Conservation (phyloP, 371 early-diverging fungal genomes). For the Actinomortierella wolfii region DNA sequence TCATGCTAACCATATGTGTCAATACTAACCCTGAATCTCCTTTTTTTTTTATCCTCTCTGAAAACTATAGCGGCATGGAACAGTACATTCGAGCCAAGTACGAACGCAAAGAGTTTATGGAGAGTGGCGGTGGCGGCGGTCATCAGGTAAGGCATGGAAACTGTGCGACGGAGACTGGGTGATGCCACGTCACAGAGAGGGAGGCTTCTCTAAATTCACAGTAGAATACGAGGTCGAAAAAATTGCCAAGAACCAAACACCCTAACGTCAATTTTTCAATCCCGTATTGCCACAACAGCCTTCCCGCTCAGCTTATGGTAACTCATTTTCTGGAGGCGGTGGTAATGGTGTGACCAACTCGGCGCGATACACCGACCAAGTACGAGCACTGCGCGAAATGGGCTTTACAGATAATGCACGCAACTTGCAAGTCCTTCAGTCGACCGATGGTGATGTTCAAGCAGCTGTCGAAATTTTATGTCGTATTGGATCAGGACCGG, state of each 20-base stretch:
- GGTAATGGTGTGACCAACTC: conserved; percentile 32
- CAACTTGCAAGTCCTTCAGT: conserved; percentile 64
- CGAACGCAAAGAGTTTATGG: conserved; percentile 80
- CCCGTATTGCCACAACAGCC: too few species aligned
- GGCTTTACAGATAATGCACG: conserved; percentile 72
- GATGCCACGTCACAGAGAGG: too few species aligned
- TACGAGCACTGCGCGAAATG: conserved; percentile 69
- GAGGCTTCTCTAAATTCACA: too few species aligned
- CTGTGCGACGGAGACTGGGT: too few species aligned
- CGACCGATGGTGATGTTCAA: conserved; percentile 76
- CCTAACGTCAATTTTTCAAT: too few species aligned
- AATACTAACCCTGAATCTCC: not conserved
- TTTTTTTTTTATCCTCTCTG: not conserved
- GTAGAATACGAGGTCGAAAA: too few species aligned
- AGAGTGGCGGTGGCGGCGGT: conserved; percentile 41
- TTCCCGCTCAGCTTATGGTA: conserved; percentile 35
- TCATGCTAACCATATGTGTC: not conserved
- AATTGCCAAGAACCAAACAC: too few species aligned
- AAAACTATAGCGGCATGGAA: conserved; percentile 73
- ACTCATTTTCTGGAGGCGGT: conserved; percentile 24
- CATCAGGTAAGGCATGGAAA: conserved; percentile 32
- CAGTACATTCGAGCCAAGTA: conserved; percentile 93
- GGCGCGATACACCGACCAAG: conserved; percentile 46
- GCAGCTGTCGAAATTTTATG: conserved; percentile 74
- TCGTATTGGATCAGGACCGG: conserved; percentile 48